Evolutionary conservation across 768 basidiomycete genomes (phyloP).

Genomic region (Lentinula raphanica): DNA sequence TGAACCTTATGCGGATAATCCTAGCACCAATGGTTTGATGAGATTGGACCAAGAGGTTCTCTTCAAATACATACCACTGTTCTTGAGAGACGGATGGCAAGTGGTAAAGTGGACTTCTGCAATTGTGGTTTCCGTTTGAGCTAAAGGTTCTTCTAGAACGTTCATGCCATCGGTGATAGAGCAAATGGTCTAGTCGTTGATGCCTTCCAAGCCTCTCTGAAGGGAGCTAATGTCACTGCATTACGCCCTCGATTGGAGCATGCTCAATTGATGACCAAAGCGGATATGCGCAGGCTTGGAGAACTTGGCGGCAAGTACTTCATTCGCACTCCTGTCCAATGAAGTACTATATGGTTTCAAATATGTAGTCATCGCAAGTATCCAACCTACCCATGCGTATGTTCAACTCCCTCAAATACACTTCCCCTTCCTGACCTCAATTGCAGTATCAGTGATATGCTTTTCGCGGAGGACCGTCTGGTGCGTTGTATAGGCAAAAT

Average conservation of each 20-base stretch:
- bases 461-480: constrained; percentile 79
- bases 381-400: constrained; percentile 87
- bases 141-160: constrained; percentile 48
- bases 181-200: constrained; percentile 83
- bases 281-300: constrained; percentile 73
- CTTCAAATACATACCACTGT: constrained; percentile 57
- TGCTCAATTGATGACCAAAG: constrained; percentile 78
- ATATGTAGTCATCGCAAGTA: constrained; percentile 81
- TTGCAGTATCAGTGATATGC: constrained; percentile 79
- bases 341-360: background rate
- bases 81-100: constrained; percentile 83
- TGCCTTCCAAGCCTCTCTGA: constrained; percentile 68
- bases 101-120: constrained; percentile 48
- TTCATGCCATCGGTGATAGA: constrained; percentile 83
- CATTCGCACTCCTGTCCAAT: background rate
- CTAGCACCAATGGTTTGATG: constrained; percentile 73
- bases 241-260: constrained; percentile 83
- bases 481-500: constrained; percentile 33
- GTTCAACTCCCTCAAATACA: constrained; percentile 26
- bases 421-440: background rate
- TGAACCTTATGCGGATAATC: constrained; percentile 79
- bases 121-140: background rate
- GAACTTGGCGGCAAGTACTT: constrained; percentile 63
- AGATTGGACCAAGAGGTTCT: constrained; percentile 60
- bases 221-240: constrained; percentile 55